Base-by-base conservation (phyloP, 129 eudicot genomes). In the Flaveria robusta region DNA sequence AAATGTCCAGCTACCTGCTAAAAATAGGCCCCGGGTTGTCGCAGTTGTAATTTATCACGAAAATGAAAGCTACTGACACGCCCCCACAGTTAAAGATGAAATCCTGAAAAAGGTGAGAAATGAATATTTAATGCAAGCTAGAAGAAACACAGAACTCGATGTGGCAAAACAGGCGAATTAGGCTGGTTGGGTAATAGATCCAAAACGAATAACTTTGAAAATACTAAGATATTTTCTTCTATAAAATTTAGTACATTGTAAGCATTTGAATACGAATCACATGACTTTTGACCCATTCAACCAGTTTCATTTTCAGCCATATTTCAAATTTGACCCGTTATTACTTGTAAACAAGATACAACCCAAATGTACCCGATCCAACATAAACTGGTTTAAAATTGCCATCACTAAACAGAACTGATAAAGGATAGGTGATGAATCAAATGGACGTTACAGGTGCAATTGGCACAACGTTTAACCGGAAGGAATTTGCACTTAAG, bases 21-120 rank as follows among this genome's bases (percentile, higher is more conserved):
- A 86, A 91, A 74, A 87, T 46, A n/a, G 89, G 73, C 26, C 82
- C 79, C 5, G 84, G 68, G 7, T 73, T 80, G 73, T 54, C 29
- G 64, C 74, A 75, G 82, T 88, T 87, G 95, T 92, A 95, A 68
- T 81, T 80, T 19, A 89, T 81, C 75, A 84, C 85, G 69, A 91
- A 91, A 20, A 91, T 78, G 83, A 91, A 95, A 71, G 97, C 99
- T 68, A 89, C 83, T 9, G 99, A 95, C 34, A 87, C 47, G 26
- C 97, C 99, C 16, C 99, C 99, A 71, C 95, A 91, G 77, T 91
- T 95, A 74, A 95, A 91, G 59, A 95, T 95, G 72, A 91, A 86
- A 84, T 91, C 99, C 99, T 95, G 84, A 63, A 82, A 78, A 47
- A 13, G 43, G 29, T 43, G 29, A 77, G 77, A 77, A 34, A 34